Evolutionary conservation across 164 flowering plant species (phyloP), one percentile per base, ranked within the genome.

Genomic region (Stephania yunnanensis): DNA sequence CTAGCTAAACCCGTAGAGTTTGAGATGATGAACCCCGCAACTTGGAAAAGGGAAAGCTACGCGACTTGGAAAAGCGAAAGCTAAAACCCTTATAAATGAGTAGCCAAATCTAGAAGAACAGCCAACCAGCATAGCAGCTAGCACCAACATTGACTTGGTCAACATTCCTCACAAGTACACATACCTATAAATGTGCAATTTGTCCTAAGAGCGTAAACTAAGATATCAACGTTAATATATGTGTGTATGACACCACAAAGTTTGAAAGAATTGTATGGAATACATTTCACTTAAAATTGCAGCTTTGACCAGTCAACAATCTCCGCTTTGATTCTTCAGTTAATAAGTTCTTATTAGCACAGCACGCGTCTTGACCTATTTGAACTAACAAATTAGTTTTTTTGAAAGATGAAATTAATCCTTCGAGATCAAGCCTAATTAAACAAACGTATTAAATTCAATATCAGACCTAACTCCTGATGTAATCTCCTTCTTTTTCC

Each of bases 251-350:
- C 19, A 58, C 64, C 3, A 4, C 64, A 58, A 19, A 19, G 64
- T 15, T 55, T 58, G 64, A 19, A 58, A 19, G 22, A 58, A 10
- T 58, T 58, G 64, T 15, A 58, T 58, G 64, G 64, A 15, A 36
- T 36, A 36, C 42, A 36, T 36, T 36, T 36, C 17, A 58, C 64
- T 58, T 58, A 19, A 58, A 58, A 58, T 58, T 58, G 64, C n/a
- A 58, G 64, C 64, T 58, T 19, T 58, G 64, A 58, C 64, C 64
- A 19, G 64, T 58, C 64, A 58, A 58, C 64, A 58, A 58, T 15
- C 17, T 5, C 64, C 6, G 64, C 64, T 58, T 58, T 58, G n/a
- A 15, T 58, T 15, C 20, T 15, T n/a, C 5, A 6, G 19, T 15
- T 10, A 58, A 58, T 58, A 7, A 13, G n/a, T 58, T 58, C 64